These are phyloP conservation scores for Pugionium dolabratum DNA, from an alignment of 345 rosid genomes.

Conservation along the genomic window DNA sequence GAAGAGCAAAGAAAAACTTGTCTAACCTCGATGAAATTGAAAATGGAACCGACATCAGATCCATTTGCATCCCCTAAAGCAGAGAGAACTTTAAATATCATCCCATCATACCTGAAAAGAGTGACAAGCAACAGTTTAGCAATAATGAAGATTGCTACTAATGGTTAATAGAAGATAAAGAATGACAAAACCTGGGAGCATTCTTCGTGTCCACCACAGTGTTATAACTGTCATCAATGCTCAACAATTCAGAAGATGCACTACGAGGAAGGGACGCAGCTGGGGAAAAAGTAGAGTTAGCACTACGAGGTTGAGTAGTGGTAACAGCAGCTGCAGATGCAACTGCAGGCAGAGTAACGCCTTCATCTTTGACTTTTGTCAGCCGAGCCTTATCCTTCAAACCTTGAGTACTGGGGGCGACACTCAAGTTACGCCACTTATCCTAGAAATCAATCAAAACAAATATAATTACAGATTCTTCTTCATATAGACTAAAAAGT, in stretches of 20 bases:
- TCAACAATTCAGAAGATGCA: slow-evolving; percentile 35
- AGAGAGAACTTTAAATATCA: slow-evolving; percentile 82
- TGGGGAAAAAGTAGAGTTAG: slow-evolving; percentile 1
- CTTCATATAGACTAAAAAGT: not conserved
- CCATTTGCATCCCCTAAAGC: slow-evolving; percentile 63
- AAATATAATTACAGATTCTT: not conserved
- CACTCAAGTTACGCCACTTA: slow-evolving; percentile 90
- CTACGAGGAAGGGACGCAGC: slow-evolving; percentile 10
- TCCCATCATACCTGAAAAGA: slow-evolving; percentile 55
- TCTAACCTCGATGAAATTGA: slow-evolving; percentile 66
- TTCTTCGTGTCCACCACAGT: slow-evolving; percentile 33
- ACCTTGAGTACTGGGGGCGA: slow-evolving; percentile 46
- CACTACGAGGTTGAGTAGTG: slow-evolving; percentile 13
- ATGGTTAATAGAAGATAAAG: slow-evolving; percentile 3
- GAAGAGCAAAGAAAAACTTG: slow-evolving; percentile 27
- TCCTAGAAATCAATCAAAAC: slow-evolving; percentile 48
- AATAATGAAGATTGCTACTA: not conserved
- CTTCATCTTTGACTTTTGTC: slow-evolving; percentile 48
- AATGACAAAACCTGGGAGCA: slow-evolving; percentile 37
- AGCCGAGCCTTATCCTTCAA: slow-evolving; percentile 59
- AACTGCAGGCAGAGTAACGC: slow-evolving; percentile 15
- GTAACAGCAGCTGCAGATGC: not conserved
- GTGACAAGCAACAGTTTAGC: not conserved
- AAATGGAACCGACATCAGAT: slow-evolving; percentile 60
- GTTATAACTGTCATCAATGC: slow-evolving; percentile 22